Base-by-base conservation (phyloP, 2,329 filamentous ascomycete genomes). In the Fusarium goolgardi region DNA sequence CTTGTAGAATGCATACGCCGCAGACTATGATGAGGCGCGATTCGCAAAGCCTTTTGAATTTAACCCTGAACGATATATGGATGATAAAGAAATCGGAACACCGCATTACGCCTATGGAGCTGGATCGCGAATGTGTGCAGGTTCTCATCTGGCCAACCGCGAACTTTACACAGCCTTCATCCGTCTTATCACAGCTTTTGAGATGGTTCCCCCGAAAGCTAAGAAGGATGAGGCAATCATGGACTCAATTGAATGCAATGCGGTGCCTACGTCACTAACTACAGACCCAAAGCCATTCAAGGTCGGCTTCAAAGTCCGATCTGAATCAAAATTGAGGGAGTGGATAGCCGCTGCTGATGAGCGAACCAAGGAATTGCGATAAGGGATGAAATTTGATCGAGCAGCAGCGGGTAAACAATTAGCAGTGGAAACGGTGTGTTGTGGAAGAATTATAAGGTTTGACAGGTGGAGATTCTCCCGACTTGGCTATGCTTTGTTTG, bases 51-150 rank as follows among this genome's bases (percentile, higher is more conserved):
- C 91, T 0, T 65, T 83, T 29, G 78, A 81, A 9, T 93, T 94
- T 76, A 81, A 87, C n/a, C 89, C 91, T 0, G 90, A 93, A 67
- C 86, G 91, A 27, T 94, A 90, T 73, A 80, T 94, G 13, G 77
- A 83, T 52, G 82, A 88, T 53, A 81, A 79, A 23, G 85, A 79
- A 81, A 49, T 79, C 1, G 87, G 87, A 10, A 88, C 87, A 2
- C 85, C 85, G 0, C 88, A 90, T 71, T 89, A 87, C 70, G 86
- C 80, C 12, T 90, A 88, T 64, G 88, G 88, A 4, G 87, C 88
- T 0, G 88, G 88, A 3, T 85, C 84, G 4, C 81, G 88, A 37
- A 89, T 90, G 84, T 90, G 88, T 71, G 85, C 85, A 1, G 88
- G 88, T 20, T 86, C 83, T 3, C 88, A 89, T 67, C 81, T 90